Base-by-base conservation (phyloP, 495 filamentous ascomycete species). In the Penicillium diatomitis region DNA sequence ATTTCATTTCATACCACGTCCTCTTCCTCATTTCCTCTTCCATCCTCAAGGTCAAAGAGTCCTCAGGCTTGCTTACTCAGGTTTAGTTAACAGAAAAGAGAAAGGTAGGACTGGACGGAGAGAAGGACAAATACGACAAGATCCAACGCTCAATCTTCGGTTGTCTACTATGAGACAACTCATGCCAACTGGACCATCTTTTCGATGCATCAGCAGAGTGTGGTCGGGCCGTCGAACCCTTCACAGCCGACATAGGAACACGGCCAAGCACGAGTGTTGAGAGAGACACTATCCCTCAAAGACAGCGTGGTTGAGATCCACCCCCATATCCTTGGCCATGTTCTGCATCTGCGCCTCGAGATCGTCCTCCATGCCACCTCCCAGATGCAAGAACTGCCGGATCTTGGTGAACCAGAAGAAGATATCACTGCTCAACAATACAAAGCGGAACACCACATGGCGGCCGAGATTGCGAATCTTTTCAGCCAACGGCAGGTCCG, bases 311-410 rank as follows among this genome's bases (percentile, higher is more conserved):
- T 92, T 84, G 51, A 96, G 62, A 61, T 98, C 90, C 1, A 98
- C 79, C 0, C 92, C 92, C 62, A 94, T 86, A 57, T 92, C 88
- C 62, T 85, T 90, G 0, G 92, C 92, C 71, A 96, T 86, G 31
- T 68, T 72, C 65, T 76, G 82, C 87, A 98, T 89, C 57, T 85
- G 75, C 51, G 74, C 77, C 72, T 98, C 92, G 31, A 98, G 78
- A 46, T 90, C 87, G 61, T 96, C 91, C 59, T 98, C 92, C 87
- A 96, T 94, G 0, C 91, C 91, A 10, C 78, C 74, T 2, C 90
- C 88, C 2, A 79, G 65, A 2, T 83, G 82, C 32, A 96, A 60
- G 53, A 76, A 76, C 66, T 96, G 90, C 48, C 77, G 75, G 11
- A 92, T 44, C 69, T 84, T 85, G 44, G 80, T 83, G 50, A 84